Evolutionary conservation across 768 basidiomycete species (phyloP).

Genomic region (Gloeopeniophorella convolvens): DNA sequence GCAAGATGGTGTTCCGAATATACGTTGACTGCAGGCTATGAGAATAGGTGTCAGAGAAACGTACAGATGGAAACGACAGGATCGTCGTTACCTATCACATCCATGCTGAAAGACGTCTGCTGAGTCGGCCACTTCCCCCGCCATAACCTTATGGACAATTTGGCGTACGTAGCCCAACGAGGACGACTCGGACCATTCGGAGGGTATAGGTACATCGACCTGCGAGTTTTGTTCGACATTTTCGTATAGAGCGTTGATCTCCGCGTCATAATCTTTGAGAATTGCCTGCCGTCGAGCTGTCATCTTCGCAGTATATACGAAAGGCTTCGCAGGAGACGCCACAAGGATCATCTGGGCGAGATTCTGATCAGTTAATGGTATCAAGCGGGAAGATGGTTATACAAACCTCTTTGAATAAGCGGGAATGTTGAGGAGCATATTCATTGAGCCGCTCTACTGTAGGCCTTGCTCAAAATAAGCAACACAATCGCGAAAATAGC

Average conservation of each 20-base stretch:
- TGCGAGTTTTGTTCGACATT: constrained; percentile 29
- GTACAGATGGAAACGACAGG: neutral
- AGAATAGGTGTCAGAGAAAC: neutral
- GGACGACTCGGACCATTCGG: constrained; percentile 22
- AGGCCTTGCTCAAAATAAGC: constrained; percentile 27
- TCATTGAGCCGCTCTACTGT: constrained; percentile 36
- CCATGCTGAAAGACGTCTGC: constrained; percentile 37
- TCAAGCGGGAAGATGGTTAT: neutral
- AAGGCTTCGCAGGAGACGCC: constrained; percentile 34
- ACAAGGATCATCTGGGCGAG: constrained; percentile 39
- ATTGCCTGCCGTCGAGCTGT: constrained; percentile 33
- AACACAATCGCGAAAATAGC: neutral
- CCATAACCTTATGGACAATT: constrained; percentile 32
- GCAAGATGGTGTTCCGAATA: constrained; percentile 25
- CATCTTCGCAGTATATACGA: constrained; percentile 38
- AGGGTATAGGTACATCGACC: constrained; percentile 26
- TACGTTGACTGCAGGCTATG: constrained; percentile 25
- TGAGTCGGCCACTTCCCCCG: constrained; percentile 23
- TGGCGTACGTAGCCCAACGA: constrained; percentile 28
- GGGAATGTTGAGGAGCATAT: constrained; percentile 38
- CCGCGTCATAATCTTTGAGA: constrained; percentile 33
- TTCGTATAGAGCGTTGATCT: constrained; percentile 36
- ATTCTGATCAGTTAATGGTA: neutral
- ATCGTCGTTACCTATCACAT: constrained; percentile 32
- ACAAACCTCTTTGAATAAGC: constrained; percentile 41